Conservation (phyloP, 73 alveolate species). For the Loxodes magnus region DNA sequence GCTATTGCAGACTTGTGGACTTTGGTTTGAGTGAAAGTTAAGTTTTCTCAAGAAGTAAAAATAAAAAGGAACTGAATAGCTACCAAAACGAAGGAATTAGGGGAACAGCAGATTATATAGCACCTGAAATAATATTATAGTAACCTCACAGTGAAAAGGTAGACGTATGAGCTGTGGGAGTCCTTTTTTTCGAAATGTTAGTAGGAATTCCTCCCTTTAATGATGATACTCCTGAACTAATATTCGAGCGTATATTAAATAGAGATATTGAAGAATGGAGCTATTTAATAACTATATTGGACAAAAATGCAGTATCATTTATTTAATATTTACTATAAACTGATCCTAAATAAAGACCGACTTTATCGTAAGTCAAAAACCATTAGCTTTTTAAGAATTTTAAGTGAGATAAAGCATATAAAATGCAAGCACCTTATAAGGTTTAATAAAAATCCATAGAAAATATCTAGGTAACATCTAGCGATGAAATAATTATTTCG, state of each 20-base stretch:
- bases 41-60: too few relatives aligned
- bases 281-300: neutral
- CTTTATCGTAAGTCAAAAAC: neutral
- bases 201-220: slow-evolving; percentile 10
- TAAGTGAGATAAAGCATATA: too few relatives aligned
- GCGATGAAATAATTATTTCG: too few relatives aligned
- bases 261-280: too few relatives aligned
- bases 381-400: neutral
- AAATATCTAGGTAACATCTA: too few relatives aligned
- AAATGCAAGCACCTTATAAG: too few relatives aligned
- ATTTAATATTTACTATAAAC: neutral
- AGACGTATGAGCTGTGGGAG: slow-evolving; percentile 5
- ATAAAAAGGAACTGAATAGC: slow-evolving; percentile 27
- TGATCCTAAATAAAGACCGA: neutral
- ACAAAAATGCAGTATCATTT: neutral
- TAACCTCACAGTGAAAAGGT: neutral
- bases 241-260: neutral
- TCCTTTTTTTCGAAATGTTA: slow-evolving; percentile 4
- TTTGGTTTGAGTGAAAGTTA: slow-evolving; percentile 34
- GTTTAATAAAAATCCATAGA: too few relatives aligned
- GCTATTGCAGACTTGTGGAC: slow-evolving; percentile 5
- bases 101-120: slow-evolving; percentile 14
- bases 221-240: neutral
- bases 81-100: neutral
- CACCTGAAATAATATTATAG: slow-evolving; percentile 6